Base-by-base conservation (phyloP, 805 yeast species). In the Saccharomycopsis vini region DNA sequence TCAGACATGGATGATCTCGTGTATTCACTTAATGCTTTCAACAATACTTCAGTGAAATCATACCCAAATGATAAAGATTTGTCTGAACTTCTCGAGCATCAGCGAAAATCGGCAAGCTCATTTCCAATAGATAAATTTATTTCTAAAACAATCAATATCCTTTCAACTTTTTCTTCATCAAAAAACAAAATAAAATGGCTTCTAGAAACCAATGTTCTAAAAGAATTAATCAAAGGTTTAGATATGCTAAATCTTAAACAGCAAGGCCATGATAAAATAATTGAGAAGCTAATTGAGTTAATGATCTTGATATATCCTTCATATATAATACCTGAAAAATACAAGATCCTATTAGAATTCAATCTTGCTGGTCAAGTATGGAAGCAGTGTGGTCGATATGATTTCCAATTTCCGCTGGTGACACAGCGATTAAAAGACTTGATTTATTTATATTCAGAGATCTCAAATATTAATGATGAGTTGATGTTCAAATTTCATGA, bases 1-100 rank as follows among this genome's bases (percentile, higher is more conserved):
- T 26, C 36, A 15, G 12, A 10, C 24, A 36, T 36, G 39, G 24
- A 36, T 19, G n/a, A 36, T 21, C n/a, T 36, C 39, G 19, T 36
- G 23, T 36, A 36, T n/a, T 18, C 39, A 7, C n/a, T 21, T 13
- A 36, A 19, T 23, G 10, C 39, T 13, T 36, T 36, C 39, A 36
- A 36, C 39, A 15, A 36, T 23, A 9, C 9, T 10, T 23, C 19
- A 9, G n/a, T 23, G n/a, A 36, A 36, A 21, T 16, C 24, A 12
- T 10, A 16, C 39, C 24, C 39, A 20, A 10, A n/a, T n/a, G n/a
- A n/a, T n/a, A n/a, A n/a, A n/a, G n/a, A n/a, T n/a, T n/a, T n/a
- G n/a, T n/a, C n/a, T n/a, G n/a, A n/a, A n/a, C n/a, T n/a, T n/a
- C n/a, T n/a, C n/a, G n/a, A n/a, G n/a, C n/a, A n/a, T n/a, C n/a